Evolutionary conservation across 768 basidiomycete species (phyloP).

Genomic region (Chlorophyllum brunneum): DNA sequence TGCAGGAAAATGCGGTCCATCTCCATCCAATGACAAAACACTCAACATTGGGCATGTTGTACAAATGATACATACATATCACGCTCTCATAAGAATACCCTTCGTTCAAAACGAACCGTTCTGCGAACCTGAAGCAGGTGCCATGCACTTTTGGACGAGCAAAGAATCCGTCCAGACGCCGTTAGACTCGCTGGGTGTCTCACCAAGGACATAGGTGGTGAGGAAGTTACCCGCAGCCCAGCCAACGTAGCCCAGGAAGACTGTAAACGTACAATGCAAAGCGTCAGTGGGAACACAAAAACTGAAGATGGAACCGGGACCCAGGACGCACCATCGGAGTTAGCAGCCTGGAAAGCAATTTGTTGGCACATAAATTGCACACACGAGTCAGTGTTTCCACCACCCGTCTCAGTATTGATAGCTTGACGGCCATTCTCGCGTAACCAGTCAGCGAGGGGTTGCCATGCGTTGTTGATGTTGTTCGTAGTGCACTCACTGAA

Average conservation of each 20-base stretch:
- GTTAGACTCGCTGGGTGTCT: constrained; percentile 24
- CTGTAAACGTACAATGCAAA: constrained; percentile 19
- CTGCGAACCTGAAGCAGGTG: constrained; percentile 24
- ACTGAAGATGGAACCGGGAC: background rate
- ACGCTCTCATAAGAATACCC: background rate
- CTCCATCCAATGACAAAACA: too few relatives aligned
- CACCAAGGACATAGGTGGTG: constrained; percentile 31
- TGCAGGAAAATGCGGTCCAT: too few relatives aligned
- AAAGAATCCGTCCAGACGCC: constrained; percentile 37
- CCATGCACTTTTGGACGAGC: constrained; percentile 34
- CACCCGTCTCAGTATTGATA: constrained; percentile 59
- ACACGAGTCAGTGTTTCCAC: constrained; percentile 48
- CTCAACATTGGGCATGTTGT: too few relatives aligned
- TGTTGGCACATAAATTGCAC: constrained; percentile 41
- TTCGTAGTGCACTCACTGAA: constrained; percentile 46
- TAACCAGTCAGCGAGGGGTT: constrained; percentile 45
- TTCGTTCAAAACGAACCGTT: constrained; percentile 14
- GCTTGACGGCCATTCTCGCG: constrained; percentile 48
- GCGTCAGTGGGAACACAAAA: background rate
- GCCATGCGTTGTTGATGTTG: constrained; percentile 45
- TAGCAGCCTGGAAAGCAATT: constrained; percentile 40
- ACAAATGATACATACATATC: background rate
- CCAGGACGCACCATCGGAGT: constrained; percentile 39
- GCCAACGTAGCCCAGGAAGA: constrained; percentile 50
- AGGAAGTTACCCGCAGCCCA: constrained; percentile 61